Evolutionary conservation across 768 basidiomycete genomes (phyloP).

Genomic region (Cystofilobasidium capitatum): DNA sequence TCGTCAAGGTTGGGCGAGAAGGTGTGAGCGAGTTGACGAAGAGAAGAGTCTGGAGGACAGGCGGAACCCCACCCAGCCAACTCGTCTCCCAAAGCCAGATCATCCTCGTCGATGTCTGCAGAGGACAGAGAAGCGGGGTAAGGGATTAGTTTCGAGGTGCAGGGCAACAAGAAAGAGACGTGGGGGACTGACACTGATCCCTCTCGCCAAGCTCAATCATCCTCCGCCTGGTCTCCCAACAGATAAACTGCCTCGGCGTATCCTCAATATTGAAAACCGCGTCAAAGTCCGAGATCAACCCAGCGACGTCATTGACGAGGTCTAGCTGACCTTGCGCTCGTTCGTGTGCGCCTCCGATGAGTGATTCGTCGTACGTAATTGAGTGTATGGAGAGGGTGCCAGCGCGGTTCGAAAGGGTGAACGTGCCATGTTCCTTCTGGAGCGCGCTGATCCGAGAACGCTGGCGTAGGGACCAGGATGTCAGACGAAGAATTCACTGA

Average conservation of each 20-base stretch:
- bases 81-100: constrained; percentile 10
- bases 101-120: constrained; percentile 15
- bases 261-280: constrained; percentile 34
- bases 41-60: not conserved
- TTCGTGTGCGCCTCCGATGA: constrained; percentile 30
- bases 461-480: not conserved
- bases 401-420: constrained; percentile 6
- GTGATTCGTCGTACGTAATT: not conserved
- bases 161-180: too few species aligned
- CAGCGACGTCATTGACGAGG: constrained; percentile 28
- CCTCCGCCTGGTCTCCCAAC: constrained; percentile 31
- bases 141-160: not conserved
- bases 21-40: not conserved
- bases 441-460: constrained; percentile 1
- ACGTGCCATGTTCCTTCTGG: not conserved
- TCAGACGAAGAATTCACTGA: not conserved
- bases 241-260: constrained; percentile 30
- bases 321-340: constrained; percentile 32
- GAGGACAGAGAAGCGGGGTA: not conserved
- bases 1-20: not conserved
- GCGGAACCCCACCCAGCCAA: constrained; percentile 19
- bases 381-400: constrained; percentile 2
- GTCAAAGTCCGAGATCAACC: constrained; percentile 30
- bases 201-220: constrained; percentile 31
- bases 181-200: constrained; percentile 33